Evolutionary conservation across 345 rosid species (phyloP).

Genomic region (Euphorbia pulcherrima): DNA sequence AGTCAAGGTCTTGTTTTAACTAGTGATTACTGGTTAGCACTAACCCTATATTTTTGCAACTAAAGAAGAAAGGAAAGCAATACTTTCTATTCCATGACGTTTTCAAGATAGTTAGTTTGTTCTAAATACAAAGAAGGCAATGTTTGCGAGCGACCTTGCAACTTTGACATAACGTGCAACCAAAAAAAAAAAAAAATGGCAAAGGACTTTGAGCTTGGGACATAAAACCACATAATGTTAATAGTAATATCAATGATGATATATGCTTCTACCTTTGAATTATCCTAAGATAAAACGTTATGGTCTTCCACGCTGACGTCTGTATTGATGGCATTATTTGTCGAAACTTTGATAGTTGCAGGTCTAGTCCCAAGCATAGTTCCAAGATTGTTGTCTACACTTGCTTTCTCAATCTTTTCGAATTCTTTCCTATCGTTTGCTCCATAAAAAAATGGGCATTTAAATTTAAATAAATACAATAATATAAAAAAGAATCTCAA

Average conservation of each 20-base stretch:
- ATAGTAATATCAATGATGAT: conserved; percentile 2
- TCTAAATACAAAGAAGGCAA: neutral
- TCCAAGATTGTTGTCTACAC: conserved; percentile 19
- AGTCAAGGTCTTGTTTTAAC: neutral
- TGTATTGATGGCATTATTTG: conserved; percentile 32
- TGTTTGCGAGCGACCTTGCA: neutral
- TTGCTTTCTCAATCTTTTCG: conserved; percentile 29
- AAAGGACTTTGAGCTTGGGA: neutral
- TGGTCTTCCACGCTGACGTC: conserved; percentile 24
- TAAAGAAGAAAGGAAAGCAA: neutral
- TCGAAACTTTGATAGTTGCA: conserved; percentile 22
- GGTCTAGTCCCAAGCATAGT: conserved; percentile 31
- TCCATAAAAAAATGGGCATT: conserved; percentile 36
- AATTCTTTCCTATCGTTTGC: conserved; percentile 29
- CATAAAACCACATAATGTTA: neutral
- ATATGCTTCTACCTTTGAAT: conserved; percentile 46
- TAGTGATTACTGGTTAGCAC: neutral
- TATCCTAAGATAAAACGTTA: conserved; percentile 28
- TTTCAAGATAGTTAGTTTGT: neutral
- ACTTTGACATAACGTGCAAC: neutral
- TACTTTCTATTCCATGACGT: neutral
- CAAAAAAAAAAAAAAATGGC: too few species aligned
- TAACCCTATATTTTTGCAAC: neutral
- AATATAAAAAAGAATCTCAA: neutral
- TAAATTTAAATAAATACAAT: conserved; percentile 7